Percentiles rank a stretch among this genome's conserved stretches.
Conservation (phyloP, 2,329 filamentous ascomycete genomes). For the Claviceps humidiphila region DNA sequence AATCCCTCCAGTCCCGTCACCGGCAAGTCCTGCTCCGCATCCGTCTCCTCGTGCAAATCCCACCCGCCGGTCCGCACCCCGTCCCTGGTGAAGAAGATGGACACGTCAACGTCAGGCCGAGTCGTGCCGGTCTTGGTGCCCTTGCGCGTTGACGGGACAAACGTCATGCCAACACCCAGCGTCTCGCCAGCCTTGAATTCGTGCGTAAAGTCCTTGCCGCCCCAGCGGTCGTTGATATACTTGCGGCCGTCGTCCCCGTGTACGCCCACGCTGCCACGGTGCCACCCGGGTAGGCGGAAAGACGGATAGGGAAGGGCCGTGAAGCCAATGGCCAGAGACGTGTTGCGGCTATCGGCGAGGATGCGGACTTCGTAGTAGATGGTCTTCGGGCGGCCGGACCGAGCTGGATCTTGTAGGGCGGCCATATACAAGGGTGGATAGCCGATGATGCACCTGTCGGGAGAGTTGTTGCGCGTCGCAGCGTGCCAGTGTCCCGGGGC, state of each 20-base stretch:
- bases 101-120: slow-evolving; percentile 16
- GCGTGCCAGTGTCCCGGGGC: slow-evolving; percentile 39
- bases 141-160: slow-evolving; percentile 22
- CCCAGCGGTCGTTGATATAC: slow-evolving; percentile 64
- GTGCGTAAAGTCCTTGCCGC: slow-evolving; percentile 54
- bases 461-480: slow-evolving; percentile 26
- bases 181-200: slow-evolving; percentile 53
- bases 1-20: slow-evolving; percentile 56
- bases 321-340: slow-evolving; percentile 54
- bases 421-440: slow-evolving; percentile 58
- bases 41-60: slow-evolving; percentile 64
- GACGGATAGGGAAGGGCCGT: slow-evolving; percentile 61
- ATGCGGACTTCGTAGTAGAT: slow-evolving; percentile 64
- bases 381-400: slow-evolving; percentile 28
- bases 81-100: slow-evolving; percentile 54
- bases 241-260: slow-evolving; percentile 68
- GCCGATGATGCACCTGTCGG: slow-evolving; percentile 52
- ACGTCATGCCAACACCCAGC: slow-evolving; percentile 59
- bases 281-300: slow-evolving; percentile 71
- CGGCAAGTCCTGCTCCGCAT: slow-evolving; percentile 46
- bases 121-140: slow-evolving; percentile 6
- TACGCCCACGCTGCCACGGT: slow-evolving; percentile 60
- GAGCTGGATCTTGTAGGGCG: slow-evolving; percentile 42
- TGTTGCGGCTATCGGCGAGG: slow-evolving; percentile 28
- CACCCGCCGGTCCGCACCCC: slow-evolving; percentile 48